Evolutionary conservation across 192 early-diverging fungal species (phyloP), one percentile per base, ranked within the genome.

Genomic region (Rhizoclosmatium sp.): DNA sequence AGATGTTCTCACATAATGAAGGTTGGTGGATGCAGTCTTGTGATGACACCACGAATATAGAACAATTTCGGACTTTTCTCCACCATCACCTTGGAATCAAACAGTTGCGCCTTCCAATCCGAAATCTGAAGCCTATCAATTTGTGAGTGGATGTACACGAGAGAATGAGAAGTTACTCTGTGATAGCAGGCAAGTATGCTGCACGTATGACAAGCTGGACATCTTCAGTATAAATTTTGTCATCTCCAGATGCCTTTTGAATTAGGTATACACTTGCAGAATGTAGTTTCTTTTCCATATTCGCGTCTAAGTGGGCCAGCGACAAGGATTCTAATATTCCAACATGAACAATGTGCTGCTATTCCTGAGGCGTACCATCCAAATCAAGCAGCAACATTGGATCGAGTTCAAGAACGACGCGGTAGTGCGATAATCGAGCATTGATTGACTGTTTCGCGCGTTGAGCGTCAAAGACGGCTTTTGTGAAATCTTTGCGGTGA

Each of bases 361-460:
- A 31, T 31, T 31, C 31, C 31, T 31, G 31, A 31, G 31, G 31
- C 31, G 31, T 31, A 65, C 62, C 21, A 41, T 65, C 62, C 5
- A 65, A 65, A 65, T 65, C 62, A 41, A 65, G 62, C 21, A 65
- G 23, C 10, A 65, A 21, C 62, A 65, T 65, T 42, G 62, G 62
- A 41, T 65, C 62, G 9, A 65, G 0, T 23, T 65, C 21, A 5
- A 65, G 23, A 41, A 65, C 62, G 62, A 5, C 5, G 5, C 62
- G 5, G 23, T 65, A 65, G 62, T 10, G 5, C 5, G 5, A 16
- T 0, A 41, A 41, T 65, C 62, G 62, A 16, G 12, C 62, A 7
- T 65, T 65, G 10, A 65, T 54, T 54, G 5, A 16, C 51, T 12
- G 5, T 54, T 54, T 54, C 51, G 5, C 16, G 51, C 16, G 5